phyloP scores from a whole-genome alignment of 306 rosid genomes.

The Lagenaria siceraria region DNA sequence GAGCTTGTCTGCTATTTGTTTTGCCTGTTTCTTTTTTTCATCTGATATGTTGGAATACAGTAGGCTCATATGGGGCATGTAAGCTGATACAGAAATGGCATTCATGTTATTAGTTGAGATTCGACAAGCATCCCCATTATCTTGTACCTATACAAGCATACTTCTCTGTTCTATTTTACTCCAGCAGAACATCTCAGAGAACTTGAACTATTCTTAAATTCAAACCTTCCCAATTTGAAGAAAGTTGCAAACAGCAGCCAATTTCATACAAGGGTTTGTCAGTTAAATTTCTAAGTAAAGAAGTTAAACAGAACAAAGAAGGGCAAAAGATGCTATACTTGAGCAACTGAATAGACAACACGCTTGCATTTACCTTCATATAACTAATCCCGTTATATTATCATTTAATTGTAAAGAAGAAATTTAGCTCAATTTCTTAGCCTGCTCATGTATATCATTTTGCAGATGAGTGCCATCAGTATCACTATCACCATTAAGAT shows the following conservation, averaged over 20 bases:
- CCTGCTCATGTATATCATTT: not conserved
- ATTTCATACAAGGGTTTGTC: not conserved
- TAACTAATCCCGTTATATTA: not conserved
- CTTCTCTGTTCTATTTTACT: not conserved
- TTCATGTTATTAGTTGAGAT: not conserved
- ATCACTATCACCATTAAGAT: not conserved
- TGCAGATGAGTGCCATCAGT: not conserved
- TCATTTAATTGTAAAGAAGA: not conserved
- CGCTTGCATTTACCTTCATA: not conserved
- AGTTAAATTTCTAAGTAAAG: not conserved
- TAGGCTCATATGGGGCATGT: slow-evolving; percentile 78
- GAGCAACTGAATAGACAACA: not conserved
- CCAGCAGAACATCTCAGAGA: not conserved
- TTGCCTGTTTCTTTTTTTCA: slow-evolving; percentile 61
- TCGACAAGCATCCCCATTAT: not conserved
- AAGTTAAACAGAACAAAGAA: not conserved
- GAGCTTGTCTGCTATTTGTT: slow-evolving; percentile 36
- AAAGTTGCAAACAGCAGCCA: not conserved
- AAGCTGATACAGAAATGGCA: slow-evolving; percentile 25
- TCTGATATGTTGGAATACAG: slow-evolving; percentile 54
- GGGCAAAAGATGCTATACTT: not conserved
- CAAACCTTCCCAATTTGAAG: not conserved
- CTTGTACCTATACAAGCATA: not conserved
- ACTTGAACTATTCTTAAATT: too few relatives aligned
- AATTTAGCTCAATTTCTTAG: not conserved